Evolutionary conservation across 441 rosid genomes (phyloP).

Genomic region (Macaranga tanarius): DNA sequence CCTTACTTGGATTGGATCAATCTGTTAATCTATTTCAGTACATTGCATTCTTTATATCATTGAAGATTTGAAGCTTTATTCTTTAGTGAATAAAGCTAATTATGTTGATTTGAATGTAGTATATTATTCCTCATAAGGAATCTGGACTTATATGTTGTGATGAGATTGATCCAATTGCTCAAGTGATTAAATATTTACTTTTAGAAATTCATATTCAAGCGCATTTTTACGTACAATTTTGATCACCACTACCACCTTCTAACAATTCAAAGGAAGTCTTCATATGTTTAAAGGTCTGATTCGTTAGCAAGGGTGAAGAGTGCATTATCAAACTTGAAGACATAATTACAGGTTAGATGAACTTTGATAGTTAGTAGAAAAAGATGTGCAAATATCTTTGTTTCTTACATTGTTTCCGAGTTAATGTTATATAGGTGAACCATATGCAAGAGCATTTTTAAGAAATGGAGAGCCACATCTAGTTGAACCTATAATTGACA

Average conservation of each 20-base stretch:
- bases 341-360: too few relatives aligned
- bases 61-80: neutral
- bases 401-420: too few relatives aligned
- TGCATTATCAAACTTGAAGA: too few relatives aligned
- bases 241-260: neutral
- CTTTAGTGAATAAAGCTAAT: neutral
- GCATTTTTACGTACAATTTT: neutral
- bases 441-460: too few relatives aligned
- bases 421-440: too few relatives aligned
- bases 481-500: too few relatives aligned
- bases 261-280: neutral
- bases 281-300: neutral
- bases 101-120: slow-evolving; percentile 30
- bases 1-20: too few relatives aligned
- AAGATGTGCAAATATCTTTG: too few relatives aligned
- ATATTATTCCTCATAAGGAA: slow-evolving; percentile 64
- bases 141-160: slow-evolving; percentile 58
- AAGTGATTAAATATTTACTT: slow-evolving; percentile 35
- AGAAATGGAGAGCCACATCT: too few relatives aligned
- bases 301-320: slow-evolving; percentile 44
- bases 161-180: slow-evolving; percentile 60
- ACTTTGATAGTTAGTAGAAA: too few relatives aligned
- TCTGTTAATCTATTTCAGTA: neutral
- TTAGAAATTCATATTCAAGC: neutral
- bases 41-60: neutral